phyloP scores from a whole-genome alignment of 2,329 filamentous ascomycete genomes.

The Penicillium sp. region DNA sequence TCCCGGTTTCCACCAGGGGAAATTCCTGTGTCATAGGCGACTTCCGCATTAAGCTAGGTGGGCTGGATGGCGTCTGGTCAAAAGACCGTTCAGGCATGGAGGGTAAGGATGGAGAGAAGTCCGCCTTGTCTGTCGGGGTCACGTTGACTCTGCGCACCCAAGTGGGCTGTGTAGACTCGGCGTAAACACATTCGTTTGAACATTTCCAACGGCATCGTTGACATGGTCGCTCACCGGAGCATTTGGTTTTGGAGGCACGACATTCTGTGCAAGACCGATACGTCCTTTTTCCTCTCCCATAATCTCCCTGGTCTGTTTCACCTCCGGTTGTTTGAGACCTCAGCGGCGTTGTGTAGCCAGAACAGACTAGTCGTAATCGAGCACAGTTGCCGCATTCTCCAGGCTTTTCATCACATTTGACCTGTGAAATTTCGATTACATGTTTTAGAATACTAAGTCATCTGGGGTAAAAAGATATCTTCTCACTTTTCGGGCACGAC shows the following conservation, averaged over 20 bases:
- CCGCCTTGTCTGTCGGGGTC: not conserved
- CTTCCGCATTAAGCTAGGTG: not conserved
- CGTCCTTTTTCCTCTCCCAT: conserved; percentile 17
- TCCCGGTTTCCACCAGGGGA: not conserved
- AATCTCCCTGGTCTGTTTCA: not conserved
- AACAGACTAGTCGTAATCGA: conserved; percentile 22
- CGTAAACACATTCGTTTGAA: conserved; percentile 14
- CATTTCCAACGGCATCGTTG: conserved; percentile 15
- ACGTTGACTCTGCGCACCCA: conserved; percentile 20
- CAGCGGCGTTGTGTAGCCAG: conserved; percentile 16
- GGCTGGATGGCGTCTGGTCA: not conserved
- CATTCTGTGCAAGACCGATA: conserved; percentile 23
- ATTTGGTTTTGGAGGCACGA: conserved; percentile 24
- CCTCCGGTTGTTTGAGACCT: conserved; percentile 1
- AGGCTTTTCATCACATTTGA: conserved; percentile 24
- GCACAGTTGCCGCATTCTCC: conserved; percentile 23
- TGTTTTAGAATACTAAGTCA: not conserved
- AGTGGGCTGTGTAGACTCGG: conserved; percentile 21
- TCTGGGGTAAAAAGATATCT: not conserved
- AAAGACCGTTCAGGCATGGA: not conserved
- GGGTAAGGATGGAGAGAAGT: not conserved
- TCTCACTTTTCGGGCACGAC: conserved; percentile 26
- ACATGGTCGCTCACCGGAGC: conserved; percentile 24
- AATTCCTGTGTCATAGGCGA: not conserved
- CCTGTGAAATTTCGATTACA: conserved; percentile 4